These are phyloP conservation scores for Apiotrichum sp. DNA, from an alignment of 1,284 basidiomycete species.

Conservation along the genomic window DNA sequence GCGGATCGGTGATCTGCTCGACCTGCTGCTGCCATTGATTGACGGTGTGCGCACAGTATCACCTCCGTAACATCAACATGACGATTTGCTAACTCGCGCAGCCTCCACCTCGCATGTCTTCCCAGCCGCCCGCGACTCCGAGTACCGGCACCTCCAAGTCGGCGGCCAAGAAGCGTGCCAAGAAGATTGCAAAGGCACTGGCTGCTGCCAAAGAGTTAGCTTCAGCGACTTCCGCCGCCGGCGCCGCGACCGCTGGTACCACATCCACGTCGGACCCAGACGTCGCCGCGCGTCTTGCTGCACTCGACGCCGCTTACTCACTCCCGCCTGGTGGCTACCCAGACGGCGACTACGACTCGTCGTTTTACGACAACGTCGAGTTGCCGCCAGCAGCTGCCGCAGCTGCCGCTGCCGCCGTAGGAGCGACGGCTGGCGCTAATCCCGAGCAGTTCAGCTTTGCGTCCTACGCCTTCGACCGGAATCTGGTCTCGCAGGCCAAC, in stretches of 20 bases:
- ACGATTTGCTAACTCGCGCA: constrained; percentile 2
- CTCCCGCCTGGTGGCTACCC: constrained; percentile 13
- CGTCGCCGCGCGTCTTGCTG: background rate
- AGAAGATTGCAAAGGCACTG: constrained; percentile 38
- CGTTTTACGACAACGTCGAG: constrained; percentile 30
- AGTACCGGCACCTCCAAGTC: constrained; percentile 41
- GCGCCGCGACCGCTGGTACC: constrained; percentile 1
- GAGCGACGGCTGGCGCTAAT: background rate
- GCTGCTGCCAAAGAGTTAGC: constrained; percentile 7
- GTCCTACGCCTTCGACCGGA: constrained; percentile 17
- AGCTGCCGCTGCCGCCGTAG: background rate
- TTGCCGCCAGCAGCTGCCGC: constrained; percentile 9
- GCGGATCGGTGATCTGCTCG: too few relatives aligned
- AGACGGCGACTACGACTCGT: constrained; percentile 25
- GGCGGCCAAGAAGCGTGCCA: constrained; percentile 44
- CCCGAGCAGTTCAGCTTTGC: constrained; percentile 18
- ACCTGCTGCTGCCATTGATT: too few relatives aligned
- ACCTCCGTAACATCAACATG: too few relatives aligned
- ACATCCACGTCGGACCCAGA: background rate
- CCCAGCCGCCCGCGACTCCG: constrained; percentile 25
- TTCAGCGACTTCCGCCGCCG: background rate
- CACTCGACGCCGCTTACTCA: background rate
- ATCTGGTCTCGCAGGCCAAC: constrained; percentile 13
- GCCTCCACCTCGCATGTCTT: constrained; percentile 32
- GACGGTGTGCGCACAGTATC: too few relatives aligned